Evolutionary conservation across 2,329 filamentous ascomycete genomes (phyloP).

Genomic region (Akanthomyces lecanii): DNA sequence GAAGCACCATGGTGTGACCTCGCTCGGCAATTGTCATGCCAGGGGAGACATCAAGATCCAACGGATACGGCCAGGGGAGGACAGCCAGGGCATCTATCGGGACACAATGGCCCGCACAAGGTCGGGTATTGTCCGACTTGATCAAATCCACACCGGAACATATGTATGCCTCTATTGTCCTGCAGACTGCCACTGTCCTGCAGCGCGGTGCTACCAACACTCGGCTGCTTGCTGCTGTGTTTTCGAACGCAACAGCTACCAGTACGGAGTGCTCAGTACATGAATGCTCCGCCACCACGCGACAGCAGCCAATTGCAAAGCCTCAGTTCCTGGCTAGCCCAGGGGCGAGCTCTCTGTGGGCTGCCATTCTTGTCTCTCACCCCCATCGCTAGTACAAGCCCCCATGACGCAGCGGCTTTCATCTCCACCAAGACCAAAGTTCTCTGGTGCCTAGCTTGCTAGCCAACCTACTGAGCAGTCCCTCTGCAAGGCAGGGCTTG

Average conservation of each 20-base stretch:
- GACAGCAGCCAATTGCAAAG: slow-evolving; percentile 5
- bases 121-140: not conserved
- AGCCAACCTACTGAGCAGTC: too few species aligned
- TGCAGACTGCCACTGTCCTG: not conserved
- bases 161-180: not conserved
- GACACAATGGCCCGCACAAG: not conserved
- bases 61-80: not conserved
- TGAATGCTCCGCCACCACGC: slow-evolving; percentile 15
- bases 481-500: not conserved
- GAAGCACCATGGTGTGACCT: not conserved
- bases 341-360: not conserved
- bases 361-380: not conserved
- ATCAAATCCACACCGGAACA: not conserved
- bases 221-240: not conserved
- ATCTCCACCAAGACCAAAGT: not conserved
- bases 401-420: not conserved
- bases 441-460: not conserved
- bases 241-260: not conserved
- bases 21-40: not conserved
- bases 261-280: not conserved
- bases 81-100: too few species aligned
- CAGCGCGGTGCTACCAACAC: not conserved
- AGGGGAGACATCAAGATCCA: not conserved
- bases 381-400: slow-evolving; percentile 4
- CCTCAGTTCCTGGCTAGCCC: slow-evolving; percentile 13